These are phyloP conservation scores for Saccharomyces cerevisiae DNA, from an alignment of 805 yeast genomes.

Conservation along the genomic window DNA sequence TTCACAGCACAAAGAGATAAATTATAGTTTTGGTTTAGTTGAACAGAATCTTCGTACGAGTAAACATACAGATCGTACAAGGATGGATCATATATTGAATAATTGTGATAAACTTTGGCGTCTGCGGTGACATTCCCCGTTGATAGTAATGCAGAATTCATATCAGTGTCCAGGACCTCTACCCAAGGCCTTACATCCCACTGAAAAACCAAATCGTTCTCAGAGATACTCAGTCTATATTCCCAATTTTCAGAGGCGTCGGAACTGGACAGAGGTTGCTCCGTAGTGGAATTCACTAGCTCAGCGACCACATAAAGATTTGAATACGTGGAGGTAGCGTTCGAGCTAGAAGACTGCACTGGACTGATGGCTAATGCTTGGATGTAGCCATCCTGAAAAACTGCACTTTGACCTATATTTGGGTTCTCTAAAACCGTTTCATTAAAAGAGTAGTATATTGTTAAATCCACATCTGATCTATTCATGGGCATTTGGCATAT, in stretches of 20 bases:
- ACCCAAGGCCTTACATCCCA: slow-evolving; percentile 58
- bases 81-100: slow-evolving; percentile 19
- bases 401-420: slow-evolving; percentile 7
- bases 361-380: slow-evolving; percentile 27
- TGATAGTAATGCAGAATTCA: slow-evolving; percentile 54
- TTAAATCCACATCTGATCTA: slow-evolving; percentile 12
- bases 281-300: slow-evolving; percentile 18
- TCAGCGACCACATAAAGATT: slow-evolving; percentile 21
- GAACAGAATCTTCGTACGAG: slow-evolving; percentile 32
- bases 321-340: slow-evolving; percentile 16
- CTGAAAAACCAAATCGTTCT: slow-evolving; percentile 53
- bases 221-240: slow-evolving; percentile 61
- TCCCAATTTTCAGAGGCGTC: slow-evolving; percentile 35
- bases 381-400: slow-evolving; percentile 24
- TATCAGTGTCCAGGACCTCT: slow-evolving; percentile 60
- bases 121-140: slow-evolving; percentile 43
- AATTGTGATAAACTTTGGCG: slow-evolving; percentile 8
- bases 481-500: slow-evolving; percentile 24
- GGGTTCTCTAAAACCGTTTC: slow-evolving; percentile 14
- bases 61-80: slow-evolving; percentile 40
- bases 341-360: background rate
- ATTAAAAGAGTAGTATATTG: slow-evolving; percentile 24
- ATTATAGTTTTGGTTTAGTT: slow-evolving; percentile 33
- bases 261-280: slow-evolving; percentile 5
- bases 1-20: slow-evolving; percentile 67